A percentile compares a stretch with the other conserved stretches of the same genome.
phyloP scores from a whole-genome alignment of 78 protist species.

The Dictyostelium capitatum region DNA sequence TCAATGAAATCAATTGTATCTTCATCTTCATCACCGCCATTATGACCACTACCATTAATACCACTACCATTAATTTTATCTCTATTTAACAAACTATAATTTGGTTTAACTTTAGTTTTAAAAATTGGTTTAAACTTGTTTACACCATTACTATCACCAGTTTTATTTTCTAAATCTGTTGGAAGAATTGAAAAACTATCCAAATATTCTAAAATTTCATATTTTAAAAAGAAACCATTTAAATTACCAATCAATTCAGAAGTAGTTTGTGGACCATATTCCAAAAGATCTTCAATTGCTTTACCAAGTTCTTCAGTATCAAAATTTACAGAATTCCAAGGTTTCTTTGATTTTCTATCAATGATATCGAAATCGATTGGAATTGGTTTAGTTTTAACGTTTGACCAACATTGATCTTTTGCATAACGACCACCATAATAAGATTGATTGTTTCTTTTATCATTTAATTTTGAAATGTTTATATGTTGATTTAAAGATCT shows the following conservation, averaged over 20 bases:
- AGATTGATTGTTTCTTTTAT: neutral
- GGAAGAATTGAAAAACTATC: neutral
- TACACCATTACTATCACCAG: neutral
- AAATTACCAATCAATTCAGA: neutral
- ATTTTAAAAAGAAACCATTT: neutral
- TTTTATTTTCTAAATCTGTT: neutral
- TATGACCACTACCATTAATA: neutral
- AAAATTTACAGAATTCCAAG: slow-evolving; percentile 1
- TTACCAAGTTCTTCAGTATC: neutral
- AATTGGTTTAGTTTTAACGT: neutral
- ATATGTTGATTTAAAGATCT: slow-evolving; percentile 7
- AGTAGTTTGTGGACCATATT: slow-evolving; percentile 15
- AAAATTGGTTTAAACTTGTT: neutral
- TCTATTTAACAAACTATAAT: slow-evolving; percentile 17
- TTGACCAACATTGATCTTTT: neutral
- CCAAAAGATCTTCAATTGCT: neutral
- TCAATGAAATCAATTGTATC: neutral
- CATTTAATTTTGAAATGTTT: neutral
- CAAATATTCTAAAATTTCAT: neutral
- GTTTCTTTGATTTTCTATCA: neutral
- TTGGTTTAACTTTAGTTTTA: neutral
- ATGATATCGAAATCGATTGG: neutral
- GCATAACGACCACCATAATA: neutral
- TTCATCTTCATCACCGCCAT: neutral
- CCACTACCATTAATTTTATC: neutral